Conservation (phyloP, 2,329 filamentous ascomycete species). For the Penicillium hesseltinei region DNA sequence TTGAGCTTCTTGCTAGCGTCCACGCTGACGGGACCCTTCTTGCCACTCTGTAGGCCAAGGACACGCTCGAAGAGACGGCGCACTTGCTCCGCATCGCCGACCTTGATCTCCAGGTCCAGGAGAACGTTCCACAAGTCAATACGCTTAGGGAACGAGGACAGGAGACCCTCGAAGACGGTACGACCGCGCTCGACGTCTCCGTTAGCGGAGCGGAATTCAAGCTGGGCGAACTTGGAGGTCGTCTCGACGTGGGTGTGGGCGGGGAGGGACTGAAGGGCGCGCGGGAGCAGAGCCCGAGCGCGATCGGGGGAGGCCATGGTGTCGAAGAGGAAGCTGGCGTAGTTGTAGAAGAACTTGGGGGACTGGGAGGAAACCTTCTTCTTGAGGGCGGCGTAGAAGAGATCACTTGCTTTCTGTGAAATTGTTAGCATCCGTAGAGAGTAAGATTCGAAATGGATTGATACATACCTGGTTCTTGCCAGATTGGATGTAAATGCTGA, state of each 20-base stretch:
- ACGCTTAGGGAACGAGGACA: conserved; percentile 82
- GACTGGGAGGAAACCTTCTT: conserved; percentile 78
- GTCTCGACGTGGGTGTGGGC: conserved; percentile 67
- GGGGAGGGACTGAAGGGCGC: conserved; percentile 81
- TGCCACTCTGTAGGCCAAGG: conserved; percentile 44
- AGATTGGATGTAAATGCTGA: conserved; percentile 92
- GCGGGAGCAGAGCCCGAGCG: conserved; percentile 72
- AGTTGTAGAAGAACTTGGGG: conserved; percentile 86
- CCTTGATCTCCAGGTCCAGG: conserved; percentile 74
- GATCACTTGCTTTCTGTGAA: conserved; percentile 74
- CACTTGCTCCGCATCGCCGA: conserved; percentile 61
- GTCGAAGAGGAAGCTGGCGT: conserved; percentile 86
- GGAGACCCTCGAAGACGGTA: conserved; percentile 87
- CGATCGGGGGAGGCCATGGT: conserved; percentile 67
- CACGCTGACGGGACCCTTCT: conserved; percentile 34
- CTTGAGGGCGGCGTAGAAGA: conserved; percentile 84
- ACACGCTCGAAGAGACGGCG: conserved; percentile 82
- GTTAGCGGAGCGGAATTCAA: conserved; percentile 82
- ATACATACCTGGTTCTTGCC: conserved; percentile 75
- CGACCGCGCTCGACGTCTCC: conserved; percentile 88
- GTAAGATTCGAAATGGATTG: not conserved
- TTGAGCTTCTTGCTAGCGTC: conserved; percentile 64
- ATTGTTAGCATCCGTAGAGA: conserved; percentile 23
- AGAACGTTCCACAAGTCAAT: conserved; percentile 92
- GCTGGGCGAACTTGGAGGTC: conserved; percentile 81